Base-by-base conservation (phyloP, 2,329 filamentous ascomycete species). In the Epichloe scottii region DNA sequence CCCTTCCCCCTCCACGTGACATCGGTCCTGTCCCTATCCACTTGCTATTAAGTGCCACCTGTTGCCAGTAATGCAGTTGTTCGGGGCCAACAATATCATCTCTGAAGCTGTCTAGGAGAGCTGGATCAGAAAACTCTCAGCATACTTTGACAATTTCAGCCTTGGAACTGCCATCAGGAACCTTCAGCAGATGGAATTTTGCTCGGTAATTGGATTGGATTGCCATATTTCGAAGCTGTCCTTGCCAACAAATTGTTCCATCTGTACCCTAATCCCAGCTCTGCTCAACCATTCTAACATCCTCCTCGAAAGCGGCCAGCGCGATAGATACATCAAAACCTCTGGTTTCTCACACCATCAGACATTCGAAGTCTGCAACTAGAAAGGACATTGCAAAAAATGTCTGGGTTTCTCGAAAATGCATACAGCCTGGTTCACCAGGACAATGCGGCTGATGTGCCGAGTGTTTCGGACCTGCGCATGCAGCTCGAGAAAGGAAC, bases 381-480 rank as follows among this genome's bases (percentile, higher is more conserved):
- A 8, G 8, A 17, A 49, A 56, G 52, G 51, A 58, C 46, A 51
- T 55, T 30, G 26, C 8, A 10, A 30, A 61, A 66, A 71, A 98
- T 97, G 91, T 85, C 91, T 72, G 85, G 86, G 60, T 97, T 95
- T 69, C 80, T 97, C 57, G 93, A 98, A 68, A 86, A 87, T 69
- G 81, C 93, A 58, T 98, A 97, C 79, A 96, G 89, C 72, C 74
- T 98, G 72, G 89, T 98, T 71, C 90, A 96, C 71, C 84, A 93
- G 79, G 93, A 98, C 81, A 97, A 96, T 77, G 80, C 89, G 56
- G 87, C 90, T 59, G 93, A 97, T 69, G 84, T 94, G 63, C 91
- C 93, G 53, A 82, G 85, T 56, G 76, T 93, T 69, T 88, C 89
- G 65, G 93, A 98, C 68, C 78, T 98, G 71, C 89, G 89, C 71